Evolutionary conservation across 2,329 filamentous ascomycete genomes (phyloP).

Genomic region (Aurifilum marmelostoma): DNA sequence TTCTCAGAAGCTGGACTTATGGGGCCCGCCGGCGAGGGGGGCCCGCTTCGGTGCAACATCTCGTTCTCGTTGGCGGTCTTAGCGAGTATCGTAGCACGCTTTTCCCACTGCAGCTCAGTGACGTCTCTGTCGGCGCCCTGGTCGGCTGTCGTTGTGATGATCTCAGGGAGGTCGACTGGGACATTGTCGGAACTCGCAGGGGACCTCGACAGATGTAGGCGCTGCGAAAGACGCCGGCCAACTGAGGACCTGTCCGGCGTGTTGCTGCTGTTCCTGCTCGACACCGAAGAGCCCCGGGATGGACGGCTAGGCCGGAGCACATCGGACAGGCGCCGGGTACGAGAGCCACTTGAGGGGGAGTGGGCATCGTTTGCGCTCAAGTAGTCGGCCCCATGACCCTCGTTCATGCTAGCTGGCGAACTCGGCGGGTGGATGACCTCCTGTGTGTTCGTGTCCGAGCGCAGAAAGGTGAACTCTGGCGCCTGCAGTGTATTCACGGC

Average conservation of each 20-base stretch:
- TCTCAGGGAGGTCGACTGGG: conserved; percentile 78
- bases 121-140: conserved; percentile 50
- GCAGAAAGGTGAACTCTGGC: conserved; percentile 80
- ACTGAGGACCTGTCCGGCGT: conserved; percentile 40
- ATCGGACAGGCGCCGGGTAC: conserved; percentile 38
- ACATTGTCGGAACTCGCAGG: conserved; percentile 71
- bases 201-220: conserved; percentile 67
- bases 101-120: conserved; percentile 83
- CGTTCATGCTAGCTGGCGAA: conserved; percentile 32
- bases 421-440: conserved; percentile 76
- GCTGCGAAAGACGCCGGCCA: conserved; percentile 63
- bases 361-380: conserved; percentile 34
- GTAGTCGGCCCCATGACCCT: conserved; percentile 33
- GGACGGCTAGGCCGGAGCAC: conserved; percentile 40
- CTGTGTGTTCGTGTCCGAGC: conserved; percentile 79
- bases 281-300: conserved; percentile 53
- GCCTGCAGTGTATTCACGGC: conserved; percentile 44
- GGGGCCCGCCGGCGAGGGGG: conserved; percentile 41
- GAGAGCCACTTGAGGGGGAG: conserved; percentile 20
- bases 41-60: conserved; percentile 48
- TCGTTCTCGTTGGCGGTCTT: conserved; percentile 54
- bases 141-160: conserved; percentile 55
- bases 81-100: conserved; percentile 86
- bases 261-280: conserved; percentile 41
- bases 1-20: conserved; percentile 30